Base-by-base conservation (phyloP, 331 rosid genomes). In the Acacia pycnantha region DNA sequence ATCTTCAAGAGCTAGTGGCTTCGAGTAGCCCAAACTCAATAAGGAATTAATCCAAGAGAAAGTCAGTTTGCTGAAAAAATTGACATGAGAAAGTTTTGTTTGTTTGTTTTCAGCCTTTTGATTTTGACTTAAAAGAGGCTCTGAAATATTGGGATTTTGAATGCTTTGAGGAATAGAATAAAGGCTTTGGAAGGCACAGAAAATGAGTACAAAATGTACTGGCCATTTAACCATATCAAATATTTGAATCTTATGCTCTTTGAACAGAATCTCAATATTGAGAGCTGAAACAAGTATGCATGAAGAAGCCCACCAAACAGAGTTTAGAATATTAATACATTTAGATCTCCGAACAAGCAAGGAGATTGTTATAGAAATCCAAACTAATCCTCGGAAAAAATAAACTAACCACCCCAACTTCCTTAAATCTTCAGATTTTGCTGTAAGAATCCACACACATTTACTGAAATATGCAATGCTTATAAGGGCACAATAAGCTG, bases 1-100 rank as follows among this genome's bases (percentile, higher is more conserved):
- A 40, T 91, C 92, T 77, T 91, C 91, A 53, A 88, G 91, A 68
- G 77, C 50, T 29, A 93, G 81, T 24, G 95, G 81, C 73, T 86
- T 93, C 12, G 87, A 89, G 73, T 85, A 84, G 26, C 97, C 53
- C 53, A 89, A n/a, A 11, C 67, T 66, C 50, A 94, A 93, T 35
- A 94, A 85, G 70, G 92, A 81, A 73, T 87, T 86, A 11, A 91
- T 86, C 98, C 98, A 94, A 78, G 94, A 76, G 85, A 94, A 93
- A 47, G 83, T 79, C 53, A 94, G 75, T 67, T 86, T 93, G 80
- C 90, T 87, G 9, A 90, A 64, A 72, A 91, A 44, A 50, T 86
- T 14, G 44, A 88, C 88, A 14, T 43, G 82, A 16, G 66, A 58
- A 24, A 90, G 61, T 74, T 15, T 82, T 65, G 85, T 66, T 81